Conservation (phyloP, 805 yeast genomes). For the Candida nanaspora region DNA sequence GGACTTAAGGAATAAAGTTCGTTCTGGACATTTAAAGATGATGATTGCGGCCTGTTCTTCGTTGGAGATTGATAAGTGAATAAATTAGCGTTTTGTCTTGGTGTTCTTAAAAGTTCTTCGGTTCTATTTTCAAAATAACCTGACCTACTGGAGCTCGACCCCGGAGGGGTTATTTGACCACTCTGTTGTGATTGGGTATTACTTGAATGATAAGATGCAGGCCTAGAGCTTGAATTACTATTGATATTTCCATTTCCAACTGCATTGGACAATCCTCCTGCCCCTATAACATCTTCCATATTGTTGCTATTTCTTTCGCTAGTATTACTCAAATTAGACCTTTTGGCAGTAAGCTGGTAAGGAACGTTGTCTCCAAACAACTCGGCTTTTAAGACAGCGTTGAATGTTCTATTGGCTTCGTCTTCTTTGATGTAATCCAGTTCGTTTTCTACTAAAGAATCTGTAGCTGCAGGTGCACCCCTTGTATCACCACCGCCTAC, state of each 20-base stretch:
- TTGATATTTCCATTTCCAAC: conserved; percentile 7
- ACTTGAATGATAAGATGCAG: conserved; percentile 1
- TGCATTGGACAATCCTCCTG: background rate
- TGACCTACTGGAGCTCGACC: conserved; percentile 10
- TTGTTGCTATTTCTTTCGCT: too few relatives aligned
- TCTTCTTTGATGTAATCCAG: conserved; percentile 62
- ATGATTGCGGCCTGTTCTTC: conserved; percentile 54
- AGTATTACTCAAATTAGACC: too few relatives aligned
- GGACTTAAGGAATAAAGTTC: conserved; percentile 80
- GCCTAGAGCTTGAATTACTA: conserved; percentile 10
- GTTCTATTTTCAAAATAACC: background rate
- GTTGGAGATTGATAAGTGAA: conserved; percentile 72
- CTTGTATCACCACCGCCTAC: too few relatives aligned
- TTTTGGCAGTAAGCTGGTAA: conserved; percentile 13
- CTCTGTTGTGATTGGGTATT: conserved; percentile 1
- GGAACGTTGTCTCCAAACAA: conserved; percentile 85
- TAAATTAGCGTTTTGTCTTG: conserved; percentile 43
- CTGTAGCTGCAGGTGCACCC: background rate
- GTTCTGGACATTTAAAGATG: conserved; percentile 53
- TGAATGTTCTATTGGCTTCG: conserved; percentile 83
- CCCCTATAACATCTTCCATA: too few relatives aligned
- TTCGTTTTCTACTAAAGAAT: conserved; percentile 41
- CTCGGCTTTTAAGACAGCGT: conserved; percentile 81
- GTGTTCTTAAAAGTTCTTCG: conserved; percentile 19
- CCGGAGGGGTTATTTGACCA: conserved; percentile 20